These are phyloP conservation scores for Capsicum chinense DNA, from an alignment of 257 asterid species.

Conservation along the genomic window DNA sequence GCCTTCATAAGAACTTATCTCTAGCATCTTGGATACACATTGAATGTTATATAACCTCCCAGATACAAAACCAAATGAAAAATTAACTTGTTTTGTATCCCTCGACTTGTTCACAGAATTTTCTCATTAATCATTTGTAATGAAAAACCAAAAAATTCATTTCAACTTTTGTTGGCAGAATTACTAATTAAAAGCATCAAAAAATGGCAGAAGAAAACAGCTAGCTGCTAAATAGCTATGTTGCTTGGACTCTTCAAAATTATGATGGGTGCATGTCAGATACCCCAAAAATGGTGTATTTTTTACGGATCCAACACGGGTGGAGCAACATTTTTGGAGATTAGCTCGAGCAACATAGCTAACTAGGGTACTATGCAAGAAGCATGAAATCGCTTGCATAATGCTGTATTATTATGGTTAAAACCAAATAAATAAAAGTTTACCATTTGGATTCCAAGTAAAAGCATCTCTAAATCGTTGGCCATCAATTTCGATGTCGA, in stretches of 20 bases:
- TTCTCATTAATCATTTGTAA: background rate
- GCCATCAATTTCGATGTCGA: constrained; percentile 90
- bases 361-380: background rate
- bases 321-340: no score
- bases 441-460: constrained; percentile 93
- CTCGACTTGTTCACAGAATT: background rate
- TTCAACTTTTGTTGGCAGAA: background rate
- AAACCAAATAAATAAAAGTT: background rate
- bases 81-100: background rate
- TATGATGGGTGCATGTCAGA: no score
- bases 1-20: constrained; percentile 1
- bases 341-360: background rate
- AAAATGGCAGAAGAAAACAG: background rate
- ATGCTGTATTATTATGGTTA: background rate
- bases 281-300: no score
- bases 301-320: no score
- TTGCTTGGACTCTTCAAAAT: no score
- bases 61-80: background rate
- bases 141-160: background rate
- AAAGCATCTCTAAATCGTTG: constrained; percentile 86
- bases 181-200: background rate
- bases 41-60: background rate
- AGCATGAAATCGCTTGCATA: background rate
- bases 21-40: background rate
- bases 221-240: background rate